These are phyloP conservation scores for Anisogramma anomala DNA, from an alignment of 2,329 filamentous ascomycete species.

Conservation along the genomic window DNA sequence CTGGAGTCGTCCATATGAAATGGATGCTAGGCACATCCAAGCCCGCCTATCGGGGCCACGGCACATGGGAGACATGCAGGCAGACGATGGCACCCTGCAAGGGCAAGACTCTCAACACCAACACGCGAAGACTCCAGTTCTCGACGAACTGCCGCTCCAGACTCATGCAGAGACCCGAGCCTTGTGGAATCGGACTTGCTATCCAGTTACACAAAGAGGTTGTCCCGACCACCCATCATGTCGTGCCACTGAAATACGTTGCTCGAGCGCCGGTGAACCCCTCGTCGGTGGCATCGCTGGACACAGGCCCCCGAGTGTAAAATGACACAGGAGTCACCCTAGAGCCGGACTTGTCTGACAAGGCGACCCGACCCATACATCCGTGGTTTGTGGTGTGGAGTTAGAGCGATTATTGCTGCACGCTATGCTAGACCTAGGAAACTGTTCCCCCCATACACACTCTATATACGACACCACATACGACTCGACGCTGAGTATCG, in stretches of 20 bases:
- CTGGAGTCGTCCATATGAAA: too few species aligned
- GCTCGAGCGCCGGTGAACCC: too few species aligned
- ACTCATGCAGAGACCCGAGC: background rate
- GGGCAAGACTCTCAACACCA: background rate
- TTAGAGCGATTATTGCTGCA: constrained; percentile 12
- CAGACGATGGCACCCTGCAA: background rate
- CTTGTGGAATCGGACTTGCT: too few species aligned
- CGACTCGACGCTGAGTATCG: background rate
- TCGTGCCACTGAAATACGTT: too few species aligned
- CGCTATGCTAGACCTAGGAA: constrained; percentile 4
- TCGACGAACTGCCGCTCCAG: background rate
- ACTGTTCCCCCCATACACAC: too few species aligned
- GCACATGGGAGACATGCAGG: background rate
- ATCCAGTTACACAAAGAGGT: background rate
- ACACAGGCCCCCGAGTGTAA: too few species aligned
- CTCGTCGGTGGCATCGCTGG: background rate
- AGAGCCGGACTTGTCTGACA: too few species aligned
- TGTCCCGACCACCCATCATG: too few species aligned
- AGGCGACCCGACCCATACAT: too few species aligned
- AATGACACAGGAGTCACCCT: too few species aligned
- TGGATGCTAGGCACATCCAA: too few species aligned
- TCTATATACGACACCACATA: constrained; percentile 11
- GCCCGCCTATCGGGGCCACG: background rate
- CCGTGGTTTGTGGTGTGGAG: too few species aligned
- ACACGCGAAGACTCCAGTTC: background rate